These are phyloP conservation scores for Phanerochaete sordida DNA, from an alignment of 768 basidiomycete genomes.

Conservation along the genomic window DNA sequence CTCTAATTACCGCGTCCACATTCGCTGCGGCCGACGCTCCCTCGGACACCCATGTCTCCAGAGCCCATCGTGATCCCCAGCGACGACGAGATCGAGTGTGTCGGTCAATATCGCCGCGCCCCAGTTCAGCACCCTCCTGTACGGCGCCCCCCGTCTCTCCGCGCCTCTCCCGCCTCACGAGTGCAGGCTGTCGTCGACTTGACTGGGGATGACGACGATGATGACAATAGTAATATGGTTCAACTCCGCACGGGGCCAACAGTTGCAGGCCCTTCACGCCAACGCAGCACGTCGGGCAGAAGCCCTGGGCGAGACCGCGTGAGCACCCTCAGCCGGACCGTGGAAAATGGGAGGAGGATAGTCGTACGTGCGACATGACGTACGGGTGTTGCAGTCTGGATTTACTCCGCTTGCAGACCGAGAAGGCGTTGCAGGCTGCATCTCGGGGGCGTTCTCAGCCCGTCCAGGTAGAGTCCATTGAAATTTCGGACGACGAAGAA, in stretches of 20 bases:
- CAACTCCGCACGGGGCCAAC: background rate
- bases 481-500: slow-evolving; percentile 2
- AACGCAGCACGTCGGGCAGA: background rate
- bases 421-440: background rate
- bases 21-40: background rate
- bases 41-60: background rate
- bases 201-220: background rate
- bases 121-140: background rate
- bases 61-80: background rate
- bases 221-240: no score
- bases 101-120: background rate
- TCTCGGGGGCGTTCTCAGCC: background rate
- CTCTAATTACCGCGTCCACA: background rate
- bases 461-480: background rate
- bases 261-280: background rate
- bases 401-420: background rate
- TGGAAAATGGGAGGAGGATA: background rate
- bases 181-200: background rate
- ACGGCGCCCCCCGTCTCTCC: background rate
- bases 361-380: background rate
- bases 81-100: background rate
- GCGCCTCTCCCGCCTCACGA: no score
- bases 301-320: background rate
- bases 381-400: background rate
- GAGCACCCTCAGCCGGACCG: background rate